Evolutionary conservation across 352 stramenopile species (phyloP).

Genomic region (Thalassiosira livingstoniorum): DNA sequence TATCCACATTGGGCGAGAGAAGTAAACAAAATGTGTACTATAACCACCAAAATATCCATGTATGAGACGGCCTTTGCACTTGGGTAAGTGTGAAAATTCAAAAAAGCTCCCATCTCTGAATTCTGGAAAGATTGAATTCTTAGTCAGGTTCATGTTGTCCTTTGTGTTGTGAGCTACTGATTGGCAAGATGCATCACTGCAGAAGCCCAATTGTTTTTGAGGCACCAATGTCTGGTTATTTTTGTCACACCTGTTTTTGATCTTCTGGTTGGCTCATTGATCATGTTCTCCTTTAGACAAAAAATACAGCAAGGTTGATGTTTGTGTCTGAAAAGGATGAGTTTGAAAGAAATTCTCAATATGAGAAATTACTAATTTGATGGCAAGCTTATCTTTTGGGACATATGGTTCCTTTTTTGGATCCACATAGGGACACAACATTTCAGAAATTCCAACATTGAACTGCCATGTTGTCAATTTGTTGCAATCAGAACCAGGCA

Average conservation of each 20-base stretch:
- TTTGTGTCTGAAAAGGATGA: too few species aligned
- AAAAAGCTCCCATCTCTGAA: conserved; percentile 25
- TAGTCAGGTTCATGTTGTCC: neutral
- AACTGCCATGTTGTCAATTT: too few species aligned
- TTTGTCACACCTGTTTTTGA: neutral
- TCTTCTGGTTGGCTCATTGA: neutral
- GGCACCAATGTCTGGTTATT: too few species aligned
- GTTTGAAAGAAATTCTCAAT: too few species aligned
- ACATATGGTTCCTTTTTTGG: too few species aligned
- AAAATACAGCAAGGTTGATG: too few species aligned
- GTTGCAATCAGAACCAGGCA: too few species aligned
- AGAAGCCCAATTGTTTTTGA: neutral
- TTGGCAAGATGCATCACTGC: neutral
- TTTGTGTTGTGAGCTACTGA: neutral
- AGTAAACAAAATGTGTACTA: neutral
- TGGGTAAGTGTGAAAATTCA: conserved; percentile 21
- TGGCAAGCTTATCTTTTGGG: too few species aligned
- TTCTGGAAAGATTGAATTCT: neutral
- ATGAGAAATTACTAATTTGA: too few species aligned
- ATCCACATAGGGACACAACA: too few species aligned
- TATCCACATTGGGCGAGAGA: neutral
- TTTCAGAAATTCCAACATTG: too few species aligned
- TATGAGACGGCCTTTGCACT: neutral
- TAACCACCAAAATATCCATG: neutral
- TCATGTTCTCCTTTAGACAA: neutral